These are phyloP conservation scores for Hymenoscyphus infarciens DNA, from an alignment of 2,329 filamentous ascomycete species.

Conservation along the genomic window DNA sequence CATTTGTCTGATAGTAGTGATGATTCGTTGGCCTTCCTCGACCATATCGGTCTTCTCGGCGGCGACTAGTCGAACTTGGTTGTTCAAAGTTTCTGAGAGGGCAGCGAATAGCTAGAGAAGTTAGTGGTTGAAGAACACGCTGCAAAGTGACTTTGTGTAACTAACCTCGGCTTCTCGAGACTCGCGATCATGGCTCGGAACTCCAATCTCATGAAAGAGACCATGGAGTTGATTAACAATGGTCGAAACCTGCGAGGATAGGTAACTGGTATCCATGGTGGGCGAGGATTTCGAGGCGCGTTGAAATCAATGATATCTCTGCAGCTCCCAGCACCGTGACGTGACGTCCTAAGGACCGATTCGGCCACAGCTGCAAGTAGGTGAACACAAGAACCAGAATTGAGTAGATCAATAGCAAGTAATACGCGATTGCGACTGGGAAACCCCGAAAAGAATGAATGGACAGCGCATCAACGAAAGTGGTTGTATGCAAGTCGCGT, in stretches of 20 bases:
- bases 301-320: slow-evolving; percentile 11
- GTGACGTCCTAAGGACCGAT: slow-evolving; percentile 5
- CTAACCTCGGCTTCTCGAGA: slow-evolving; percentile 82
- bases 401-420: slow-evolving; percentile 22
- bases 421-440: slow-evolving; percentile 30
- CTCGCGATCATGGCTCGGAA: slow-evolving; percentile 90
- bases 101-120: slow-evolving; percentile 74
- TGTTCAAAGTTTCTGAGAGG: slow-evolving; percentile 86
- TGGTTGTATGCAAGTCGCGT: slow-evolving; percentile 17
- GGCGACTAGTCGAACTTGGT: slow-evolving; percentile 80
- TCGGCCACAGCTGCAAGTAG: neutral
- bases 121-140: slow-evolving; percentile 29
- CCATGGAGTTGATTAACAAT: slow-evolving; percentile 92
- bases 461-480: slow-evolving; percentile 27
- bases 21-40: slow-evolving; percentile 83
- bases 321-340: slow-evolving; percentile 8
- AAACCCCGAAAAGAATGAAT: slow-evolving; percentile 19
- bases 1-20: slow-evolving; percentile 89
- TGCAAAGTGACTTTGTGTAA: slow-evolving; percentile 16
- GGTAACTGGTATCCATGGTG: slow-evolving; percentile 82
- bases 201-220: slow-evolving; percentile 95
- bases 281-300: slow-evolving; percentile 12
- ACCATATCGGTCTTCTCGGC: slow-evolving; percentile 85
- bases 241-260: slow-evolving; percentile 90
- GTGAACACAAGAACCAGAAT: slow-evolving; percentile 3